A percentile compares a stretch with the other conserved stretches of the same genome.
phyloP scores from a whole-genome alignment of 371 early-diverging fungal species.

The Polyrhizophydium stewartii region DNA sequence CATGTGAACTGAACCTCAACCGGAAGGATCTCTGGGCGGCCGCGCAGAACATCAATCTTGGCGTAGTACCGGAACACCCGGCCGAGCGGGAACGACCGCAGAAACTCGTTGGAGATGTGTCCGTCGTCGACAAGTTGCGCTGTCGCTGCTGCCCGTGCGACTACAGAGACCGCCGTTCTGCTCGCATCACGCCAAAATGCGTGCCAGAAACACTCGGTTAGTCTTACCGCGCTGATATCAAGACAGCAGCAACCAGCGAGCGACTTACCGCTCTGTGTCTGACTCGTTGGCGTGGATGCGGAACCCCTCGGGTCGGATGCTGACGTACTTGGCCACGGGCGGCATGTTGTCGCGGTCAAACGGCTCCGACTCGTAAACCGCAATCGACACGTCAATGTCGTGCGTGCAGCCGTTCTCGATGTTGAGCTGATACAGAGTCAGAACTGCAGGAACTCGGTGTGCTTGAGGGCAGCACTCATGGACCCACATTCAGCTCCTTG shows the following conservation, averaged over 20 bases:
- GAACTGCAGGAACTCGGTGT: no score
- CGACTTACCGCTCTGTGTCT: background rate
- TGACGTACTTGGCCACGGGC: slow-evolving; percentile 1
- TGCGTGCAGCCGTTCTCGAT: slow-evolving; percentile 36
- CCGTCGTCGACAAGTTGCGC: background rate
- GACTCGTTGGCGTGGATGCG: background rate
- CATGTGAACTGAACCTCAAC: background rate
- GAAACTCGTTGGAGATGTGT: background rate
- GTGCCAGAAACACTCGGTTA: background rate
- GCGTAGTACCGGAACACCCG: background rate
- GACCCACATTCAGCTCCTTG: background rate
- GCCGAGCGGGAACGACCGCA: background rate
- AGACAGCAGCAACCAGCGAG: no score
- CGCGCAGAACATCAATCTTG: background rate
- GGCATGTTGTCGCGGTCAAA: background rate
- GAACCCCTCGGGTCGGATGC: background rate
- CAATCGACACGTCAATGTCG: slow-evolving; percentile 3
- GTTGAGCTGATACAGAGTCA: slow-evolving; percentile 10
- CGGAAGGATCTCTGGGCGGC: background rate
- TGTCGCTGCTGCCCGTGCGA: background rate
- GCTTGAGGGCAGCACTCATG: background rate
- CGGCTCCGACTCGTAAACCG: slow-evolving; percentile 1
- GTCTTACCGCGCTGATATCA: no score
- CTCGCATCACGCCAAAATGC: no score
- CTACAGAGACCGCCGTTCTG: no score